Conservation (phyloP, 441 rosid species). For the Erysimum cheiri region DNA sequence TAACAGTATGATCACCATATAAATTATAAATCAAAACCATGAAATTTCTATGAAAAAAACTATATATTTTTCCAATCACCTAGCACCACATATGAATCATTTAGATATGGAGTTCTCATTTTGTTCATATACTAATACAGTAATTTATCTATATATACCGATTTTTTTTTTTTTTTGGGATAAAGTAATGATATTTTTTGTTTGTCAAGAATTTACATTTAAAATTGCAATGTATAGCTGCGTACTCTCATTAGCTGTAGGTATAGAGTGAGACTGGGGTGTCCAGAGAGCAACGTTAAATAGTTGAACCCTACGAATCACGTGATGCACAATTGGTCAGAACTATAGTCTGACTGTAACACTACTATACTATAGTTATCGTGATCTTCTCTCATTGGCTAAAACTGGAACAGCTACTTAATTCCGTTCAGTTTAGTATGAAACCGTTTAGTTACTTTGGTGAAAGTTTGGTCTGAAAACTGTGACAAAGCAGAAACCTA, state of each 20-base stretch:
- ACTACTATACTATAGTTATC: constrained; percentile 17
- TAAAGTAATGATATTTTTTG: no score
- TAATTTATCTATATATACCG: not conserved
- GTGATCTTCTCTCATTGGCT: constrained; percentile 15
- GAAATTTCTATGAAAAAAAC: not conserved
- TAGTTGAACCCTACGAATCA: constrained; percentile 26
- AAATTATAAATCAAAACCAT: not conserved
- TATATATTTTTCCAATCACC: constrained; percentile 4
- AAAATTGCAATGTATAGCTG: not conserved
- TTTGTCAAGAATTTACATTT: no score
- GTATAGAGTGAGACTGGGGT: constrained; percentile 18
- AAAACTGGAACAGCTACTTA: constrained; percentile 27
- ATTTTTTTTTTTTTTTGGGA: no score
- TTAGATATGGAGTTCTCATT: not conserved
- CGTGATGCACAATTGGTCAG: constrained; percentile 29
- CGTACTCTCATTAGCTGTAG: constrained; percentile 21
- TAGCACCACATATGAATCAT: constrained; percentile 7
- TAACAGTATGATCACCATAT: not conserved
- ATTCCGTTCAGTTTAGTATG: constrained; percentile 5
- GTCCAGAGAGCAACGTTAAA: constrained; percentile 6
- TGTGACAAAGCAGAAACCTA: constrained; percentile 17
- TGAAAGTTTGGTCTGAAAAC: constrained; percentile 26
- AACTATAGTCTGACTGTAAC: constrained; percentile 29
- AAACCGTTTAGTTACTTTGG: constrained; percentile 12
- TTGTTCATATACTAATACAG: not conserved